phyloP scores from a whole-genome alignment of 192 early-diverging fungal species.

The Podila epicladia region DNA sequence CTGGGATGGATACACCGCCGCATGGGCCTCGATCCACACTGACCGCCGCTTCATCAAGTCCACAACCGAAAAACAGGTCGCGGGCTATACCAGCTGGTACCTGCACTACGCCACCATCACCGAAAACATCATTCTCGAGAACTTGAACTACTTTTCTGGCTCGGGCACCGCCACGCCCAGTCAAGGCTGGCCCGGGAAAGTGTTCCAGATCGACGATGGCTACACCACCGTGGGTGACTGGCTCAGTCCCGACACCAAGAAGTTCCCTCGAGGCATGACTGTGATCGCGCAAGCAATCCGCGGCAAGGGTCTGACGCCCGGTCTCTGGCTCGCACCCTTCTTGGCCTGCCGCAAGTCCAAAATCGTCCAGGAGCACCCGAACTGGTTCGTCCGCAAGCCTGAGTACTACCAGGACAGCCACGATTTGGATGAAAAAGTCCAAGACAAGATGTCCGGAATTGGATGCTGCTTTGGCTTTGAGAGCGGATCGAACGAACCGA shows the following conservation, averaged over 20 bases:
- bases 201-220: constrained; percentile 66
- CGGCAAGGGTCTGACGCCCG: constrained; percentile 44
- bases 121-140: constrained; percentile 52
- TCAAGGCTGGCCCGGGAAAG: constrained; percentile 52
- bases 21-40: constrained; percentile 13
- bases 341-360: constrained; percentile 49
- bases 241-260: constrained; percentile 50
- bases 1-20: constrained; percentile 19
- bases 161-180: not conserved
- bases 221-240: constrained; percentile 62
- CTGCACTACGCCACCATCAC: constrained; percentile 60
- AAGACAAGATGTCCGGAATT: constrained; percentile 2
- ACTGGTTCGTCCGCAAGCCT: constrained; percentile 52
- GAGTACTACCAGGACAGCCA: not conserved
- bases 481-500: not conserved
- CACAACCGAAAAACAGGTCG: constrained; percentile 37
- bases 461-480: constrained; percentile 5
- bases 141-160: constrained; percentile 22
- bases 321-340: constrained; percentile 62
- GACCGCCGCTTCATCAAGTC: constrained; percentile 21
- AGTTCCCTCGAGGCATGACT: constrained; percentile 60
- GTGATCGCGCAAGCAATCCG: constrained; percentile 46
- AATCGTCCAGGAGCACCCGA: constrained; percentile 54
- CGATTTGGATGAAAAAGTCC: no score
- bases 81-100: constrained; percentile 65